Evolutionary conservation across 352 stramenopile genomes (phyloP).

Genomic region (Globisporangium ultimum): DNA sequence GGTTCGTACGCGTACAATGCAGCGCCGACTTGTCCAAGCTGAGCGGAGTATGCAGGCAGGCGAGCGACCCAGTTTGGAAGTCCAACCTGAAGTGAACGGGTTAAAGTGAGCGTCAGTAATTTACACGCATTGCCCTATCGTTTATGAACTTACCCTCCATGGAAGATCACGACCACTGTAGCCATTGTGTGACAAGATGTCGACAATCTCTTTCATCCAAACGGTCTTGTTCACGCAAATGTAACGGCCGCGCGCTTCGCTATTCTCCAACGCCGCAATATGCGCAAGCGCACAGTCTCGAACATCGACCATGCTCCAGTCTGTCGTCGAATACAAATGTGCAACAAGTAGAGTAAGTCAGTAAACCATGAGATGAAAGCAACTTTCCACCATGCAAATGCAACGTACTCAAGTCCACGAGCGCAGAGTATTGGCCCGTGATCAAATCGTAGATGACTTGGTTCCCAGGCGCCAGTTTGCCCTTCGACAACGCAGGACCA

Average conservation of each 20-base stretch:
- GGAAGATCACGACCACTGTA: conserved; percentile 86
- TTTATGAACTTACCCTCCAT: conserved; percentile 39
- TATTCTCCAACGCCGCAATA: conserved; percentile 80
- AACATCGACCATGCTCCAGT: conserved; percentile 87
- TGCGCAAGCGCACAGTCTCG: conserved; percentile 80
- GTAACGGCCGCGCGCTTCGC: conserved; percentile 78
- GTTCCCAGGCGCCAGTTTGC: conserved; percentile 79
- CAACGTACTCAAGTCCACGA: conserved; percentile 79
- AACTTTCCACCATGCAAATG: background rate
- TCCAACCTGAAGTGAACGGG: conserved; percentile 31
- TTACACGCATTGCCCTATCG: background rate
- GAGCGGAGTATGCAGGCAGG: conserved; percentile 79
- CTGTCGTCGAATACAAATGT: no score
- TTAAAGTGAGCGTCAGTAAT: background rate
- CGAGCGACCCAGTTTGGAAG: conserved; percentile 83
- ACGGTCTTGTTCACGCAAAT: conserved; percentile 84
- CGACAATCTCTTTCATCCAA: conserved; percentile 88
- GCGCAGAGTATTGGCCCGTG: conserved; percentile 80
- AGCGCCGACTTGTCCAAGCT: conserved; percentile 82
- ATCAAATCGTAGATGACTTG: conserved; percentile 88
- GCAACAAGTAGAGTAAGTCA: no score
- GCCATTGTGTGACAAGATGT: conserved; percentile 79
- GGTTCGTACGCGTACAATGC: conserved; percentile 69
- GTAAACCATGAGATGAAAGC: no score
- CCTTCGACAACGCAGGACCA: conserved; percentile 77